These are phyloP conservation scores for Darksidea phi DNA, from an alignment of 495 filamentous ascomycete genomes.

Conservation along the genomic window DNA sequence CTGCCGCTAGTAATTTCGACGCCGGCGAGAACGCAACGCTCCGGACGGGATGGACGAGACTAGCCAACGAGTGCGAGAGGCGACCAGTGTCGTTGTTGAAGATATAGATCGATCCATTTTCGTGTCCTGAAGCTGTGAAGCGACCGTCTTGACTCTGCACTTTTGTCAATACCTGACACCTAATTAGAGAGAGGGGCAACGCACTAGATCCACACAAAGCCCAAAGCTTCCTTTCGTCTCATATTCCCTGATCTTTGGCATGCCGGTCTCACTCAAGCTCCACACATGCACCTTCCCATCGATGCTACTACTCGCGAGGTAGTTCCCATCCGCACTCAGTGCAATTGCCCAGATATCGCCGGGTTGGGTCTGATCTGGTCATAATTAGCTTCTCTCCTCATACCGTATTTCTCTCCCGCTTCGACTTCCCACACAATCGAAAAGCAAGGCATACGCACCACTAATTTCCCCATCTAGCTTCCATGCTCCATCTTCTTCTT, in stretches of 20 bases:
- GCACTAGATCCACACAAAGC: conserved; percentile 76
- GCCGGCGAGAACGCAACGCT: conserved; percentile 82
- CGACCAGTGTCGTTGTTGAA: conserved; percentile 88
- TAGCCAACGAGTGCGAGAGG: conserved; percentile 79
- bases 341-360: conserved; percentile 83
- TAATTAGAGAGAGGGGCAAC: conserved; percentile 10
- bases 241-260: conserved; percentile 67
- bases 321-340: conserved; percentile 76
- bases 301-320: conserved; percentile 75
- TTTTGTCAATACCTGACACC: background rate
- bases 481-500: conserved; percentile 50
- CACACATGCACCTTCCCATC: conserved; percentile 87
- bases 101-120: conserved; percentile 90
- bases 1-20: conserved; percentile 82
- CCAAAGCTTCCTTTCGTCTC: conserved; percentile 92
- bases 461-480: conserved; percentile 51
- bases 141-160: conserved; percentile 68
- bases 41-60: conserved; percentile 80
- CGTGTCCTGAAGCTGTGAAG: conserved; percentile 86
- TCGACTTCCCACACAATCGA: background rate
- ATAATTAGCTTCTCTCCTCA: conserved; percentile 8
- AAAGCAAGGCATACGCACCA: conserved; percentile 43
- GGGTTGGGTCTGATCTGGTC: conserved; percentile 44
- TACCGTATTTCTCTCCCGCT: background rate
- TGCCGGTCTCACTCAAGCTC: conserved; percentile 56